Percentiles rank a stretch among this genome's conserved stretches.
phyloP scores from a whole-genome alignment of 2,329 filamentous ascomycete species.

The Apiospora sp. region DNA sequence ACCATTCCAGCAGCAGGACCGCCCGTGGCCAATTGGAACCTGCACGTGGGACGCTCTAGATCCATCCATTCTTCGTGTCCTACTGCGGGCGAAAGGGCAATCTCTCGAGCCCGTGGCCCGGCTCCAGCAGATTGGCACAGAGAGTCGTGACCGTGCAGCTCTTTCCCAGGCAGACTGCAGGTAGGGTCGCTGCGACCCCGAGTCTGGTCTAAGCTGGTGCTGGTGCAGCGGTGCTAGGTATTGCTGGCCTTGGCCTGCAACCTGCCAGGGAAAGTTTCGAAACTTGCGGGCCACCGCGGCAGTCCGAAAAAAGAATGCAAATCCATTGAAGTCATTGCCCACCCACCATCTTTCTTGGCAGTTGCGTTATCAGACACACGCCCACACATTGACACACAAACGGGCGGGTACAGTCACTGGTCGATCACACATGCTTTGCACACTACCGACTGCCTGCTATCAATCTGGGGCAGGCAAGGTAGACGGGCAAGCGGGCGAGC shows the following conservation, averaged over 20 bases:
- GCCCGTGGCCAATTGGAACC: constrained; percentile 18
- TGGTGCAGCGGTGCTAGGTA: too few species aligned
- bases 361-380: constrained; percentile 21
- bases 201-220: constrained; percentile 1
- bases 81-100: constrained; percentile 20
- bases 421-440: constrained; percentile 2
- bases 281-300: not conserved
- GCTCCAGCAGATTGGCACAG: constrained; percentile 14
- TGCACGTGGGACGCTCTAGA: constrained; percentile 22
- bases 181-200: not conserved
- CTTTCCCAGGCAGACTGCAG: not conserved
- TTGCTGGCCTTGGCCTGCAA: not conserved
- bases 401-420: constrained; percentile 9
- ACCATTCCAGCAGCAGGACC: constrained; percentile 20
- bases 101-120: constrained; percentile 4
- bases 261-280: constrained; percentile 18
- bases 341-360: constrained; percentile 21
- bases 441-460: not conserved
- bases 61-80: constrained; percentile 1
- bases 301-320: constrained; percentile 17
- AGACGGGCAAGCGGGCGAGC: too few species aligned
- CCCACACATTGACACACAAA: constrained; percentile 20
- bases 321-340: constrained; percentile 20
- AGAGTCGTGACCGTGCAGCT: constrained; percentile 7
- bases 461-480: constrained; percentile 2